Base-by-base conservation (phyloP, 1,139 yeast species). In the Debaryomycetaceae sp. region DNA sequence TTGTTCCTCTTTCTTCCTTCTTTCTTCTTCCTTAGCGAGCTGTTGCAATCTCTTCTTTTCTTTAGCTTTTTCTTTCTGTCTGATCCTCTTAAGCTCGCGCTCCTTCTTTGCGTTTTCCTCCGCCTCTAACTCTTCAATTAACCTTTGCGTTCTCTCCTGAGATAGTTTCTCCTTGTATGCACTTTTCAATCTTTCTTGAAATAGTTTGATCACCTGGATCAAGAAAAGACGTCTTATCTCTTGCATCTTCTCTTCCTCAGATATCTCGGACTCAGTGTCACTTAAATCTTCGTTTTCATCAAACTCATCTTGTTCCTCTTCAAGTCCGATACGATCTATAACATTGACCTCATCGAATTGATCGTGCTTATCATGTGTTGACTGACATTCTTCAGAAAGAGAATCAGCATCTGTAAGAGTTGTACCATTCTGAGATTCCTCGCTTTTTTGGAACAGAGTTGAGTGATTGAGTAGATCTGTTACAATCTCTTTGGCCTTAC, bases 181-280 rank as follows among this genome's bases (percentile, higher is more conserved):
- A 46, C 72, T 77, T 59, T 85, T 75, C 37, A 89, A 80, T 44
- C 89, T 75, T 54, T 80, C 83, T 56, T 86, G 90, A 56, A 88
- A 77, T 55, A 87, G 70, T 46, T 86, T 80, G 11, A 91, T 85
- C 1, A 89, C 86, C 51, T 88, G 57, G 49, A 86, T 78, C 54
- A 87, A 87, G 49, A 89, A 79, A 67, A 87, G 75, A 40, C 86
- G 81, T 39, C 89, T 82, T 27, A 91, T 84, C 60, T 88, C 96
- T 51, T 81, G 85, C 63, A 85, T 69, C 45, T 88, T 77, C 51
- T 80, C 85, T 52, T 80, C 85, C 50, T 84, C 87, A 7, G 81
- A 75, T 14, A 80, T 68, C 45, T 76, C 78, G 17, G 68, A 63
- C 42, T 68, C 76, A 3, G 68, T 65, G 46, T 68, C 73, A 47